A percentile compares a stretch with the other conserved stretches of the same genome.
phyloP scores from a whole-genome alignment of 179 eudicot genomes.

The Heliamphora pulchella region DNA sequence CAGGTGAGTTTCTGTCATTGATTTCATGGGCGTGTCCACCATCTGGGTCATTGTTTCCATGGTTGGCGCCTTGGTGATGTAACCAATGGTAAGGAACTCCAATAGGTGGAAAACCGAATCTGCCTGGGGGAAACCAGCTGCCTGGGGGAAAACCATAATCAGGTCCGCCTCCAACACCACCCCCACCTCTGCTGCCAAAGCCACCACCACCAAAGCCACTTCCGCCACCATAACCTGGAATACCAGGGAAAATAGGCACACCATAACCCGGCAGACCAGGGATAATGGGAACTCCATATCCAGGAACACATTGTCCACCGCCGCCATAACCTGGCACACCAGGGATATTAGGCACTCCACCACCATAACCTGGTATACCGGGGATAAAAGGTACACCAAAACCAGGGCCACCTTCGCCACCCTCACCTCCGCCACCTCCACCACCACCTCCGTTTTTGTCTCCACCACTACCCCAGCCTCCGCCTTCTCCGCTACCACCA shows the following conservation, averaged over 20 bases:
- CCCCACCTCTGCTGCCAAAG: neutral
- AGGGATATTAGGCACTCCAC: neutral
- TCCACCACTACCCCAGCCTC: neutral
- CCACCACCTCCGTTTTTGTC: neutral
- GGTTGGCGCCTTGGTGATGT: neutral
- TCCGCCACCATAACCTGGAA: neutral
- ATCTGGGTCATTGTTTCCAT: neutral
- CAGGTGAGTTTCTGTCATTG: neutral
- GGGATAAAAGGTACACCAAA: neutral
- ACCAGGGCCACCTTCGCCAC: neutral
- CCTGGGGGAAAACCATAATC: neutral
- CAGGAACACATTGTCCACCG: neutral
- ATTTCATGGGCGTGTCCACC: neutral
- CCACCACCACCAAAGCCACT: neutral
- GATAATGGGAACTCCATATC: no score
- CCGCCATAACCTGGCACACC: neutral
- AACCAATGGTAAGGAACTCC: neutral
- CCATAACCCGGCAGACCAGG: neutral
- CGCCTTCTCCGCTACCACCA: neutral
- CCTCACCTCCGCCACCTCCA: neutral
- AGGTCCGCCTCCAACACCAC: neutral
- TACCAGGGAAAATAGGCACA: neutral
- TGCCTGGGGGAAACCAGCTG: neutral
- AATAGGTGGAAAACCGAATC: neutral
- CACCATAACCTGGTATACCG: neutral